Evolutionary conservation across 192 early-diverging fungal species (phyloP).

Genomic region (Irineochytrium annulatum): DNA sequence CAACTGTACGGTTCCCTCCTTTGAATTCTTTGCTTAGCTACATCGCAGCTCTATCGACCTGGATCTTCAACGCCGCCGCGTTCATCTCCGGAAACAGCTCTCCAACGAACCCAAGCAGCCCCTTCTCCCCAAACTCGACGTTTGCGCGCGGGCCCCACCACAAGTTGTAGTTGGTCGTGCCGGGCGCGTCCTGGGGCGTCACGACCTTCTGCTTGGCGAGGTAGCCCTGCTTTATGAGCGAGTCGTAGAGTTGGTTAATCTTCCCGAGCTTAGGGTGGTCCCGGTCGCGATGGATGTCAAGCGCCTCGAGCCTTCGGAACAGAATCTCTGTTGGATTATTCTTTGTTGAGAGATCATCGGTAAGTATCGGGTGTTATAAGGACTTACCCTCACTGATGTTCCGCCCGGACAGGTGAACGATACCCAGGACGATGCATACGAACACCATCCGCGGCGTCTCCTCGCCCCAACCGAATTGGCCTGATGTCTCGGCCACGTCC

Average conservation of each 20-base stretch:
- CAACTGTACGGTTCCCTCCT: too few relatives aligned
- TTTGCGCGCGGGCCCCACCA: conserved; percentile 22
- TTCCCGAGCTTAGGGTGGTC: conserved; percentile 6
- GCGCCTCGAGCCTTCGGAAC: conserved; percentile 10
- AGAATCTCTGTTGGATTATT: background rate
- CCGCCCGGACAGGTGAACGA: conserved; percentile 9
- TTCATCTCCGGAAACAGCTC: too few relatives aligned
- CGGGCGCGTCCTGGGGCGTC: background rate
- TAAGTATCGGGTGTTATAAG: too few relatives aligned
- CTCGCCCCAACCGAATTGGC: too few relatives aligned
- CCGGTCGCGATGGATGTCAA: background rate
- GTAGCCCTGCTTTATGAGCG: conserved; percentile 21
- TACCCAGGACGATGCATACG: conserved; percentile 12
- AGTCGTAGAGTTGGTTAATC: conserved; percentile 18
- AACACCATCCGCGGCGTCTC: background rate
- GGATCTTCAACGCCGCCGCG: too few relatives aligned
- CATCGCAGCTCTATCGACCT: too few relatives aligned
- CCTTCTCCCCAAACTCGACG: too few relatives aligned
- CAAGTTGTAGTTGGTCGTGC: background rate
- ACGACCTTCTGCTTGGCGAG: conserved; percentile 3
- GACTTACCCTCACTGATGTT: background rate
- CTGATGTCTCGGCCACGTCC: too few relatives aligned
- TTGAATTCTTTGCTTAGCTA: too few relatives aligned
- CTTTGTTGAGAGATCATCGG: too few relatives aligned
- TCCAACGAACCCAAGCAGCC: too few relatives aligned